phyloP scores from a whole-genome alignment of 1,284 basidiomycete genomes.

The Trichosporon sp. region DNA sequence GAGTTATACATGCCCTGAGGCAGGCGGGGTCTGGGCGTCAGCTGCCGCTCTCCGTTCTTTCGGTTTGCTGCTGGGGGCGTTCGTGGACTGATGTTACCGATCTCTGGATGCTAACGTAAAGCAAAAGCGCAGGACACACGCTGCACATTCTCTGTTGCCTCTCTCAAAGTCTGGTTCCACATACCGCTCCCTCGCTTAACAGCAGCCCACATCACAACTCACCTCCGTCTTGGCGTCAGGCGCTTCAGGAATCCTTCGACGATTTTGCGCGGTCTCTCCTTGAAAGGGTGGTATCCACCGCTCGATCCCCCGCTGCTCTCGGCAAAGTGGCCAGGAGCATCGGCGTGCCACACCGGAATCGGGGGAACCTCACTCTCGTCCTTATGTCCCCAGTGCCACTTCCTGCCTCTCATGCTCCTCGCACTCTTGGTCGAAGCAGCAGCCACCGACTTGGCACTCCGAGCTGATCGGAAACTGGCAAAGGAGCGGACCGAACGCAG shows the following conservation, averaged over 20 bases:
- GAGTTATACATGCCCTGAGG: background rate
- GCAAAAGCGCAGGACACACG: too few species aligned
- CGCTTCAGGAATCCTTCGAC: slow-evolving; percentile 23
- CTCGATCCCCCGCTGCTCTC: background rate
- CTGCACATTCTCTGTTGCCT: too few species aligned
- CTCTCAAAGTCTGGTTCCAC: too few species aligned
- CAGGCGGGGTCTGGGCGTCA: background rate
- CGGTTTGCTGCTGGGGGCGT: background rate
- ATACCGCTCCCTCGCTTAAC: too few species aligned
- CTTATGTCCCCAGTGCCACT: background rate
- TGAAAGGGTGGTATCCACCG: background rate
- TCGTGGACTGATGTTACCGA: too few species aligned
- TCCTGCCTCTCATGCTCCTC: background rate
- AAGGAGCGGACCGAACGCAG: slow-evolving; percentile 5
- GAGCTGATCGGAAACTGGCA: slow-evolving; percentile 2
- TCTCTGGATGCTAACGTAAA: too few species aligned
- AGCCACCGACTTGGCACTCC: background rate
- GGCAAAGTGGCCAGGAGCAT: background rate
- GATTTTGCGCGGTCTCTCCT: slow-evolving; percentile 18
- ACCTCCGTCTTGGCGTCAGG: slow-evolving; percentile 22
- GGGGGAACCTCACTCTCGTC: slow-evolving; percentile 16
- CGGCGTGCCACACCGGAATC: background rate
- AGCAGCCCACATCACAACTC: slow-evolving; percentile 5
- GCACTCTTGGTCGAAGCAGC: background rate
- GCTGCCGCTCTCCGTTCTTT: background rate